A percentile compares a stretch with the other conserved stretches of the same genome.
These are phyloP conservation scores for Wickerhamomyces mucosus DNA, from an alignment of 805 yeast genomes.

Conservation along the genomic window DNA sequence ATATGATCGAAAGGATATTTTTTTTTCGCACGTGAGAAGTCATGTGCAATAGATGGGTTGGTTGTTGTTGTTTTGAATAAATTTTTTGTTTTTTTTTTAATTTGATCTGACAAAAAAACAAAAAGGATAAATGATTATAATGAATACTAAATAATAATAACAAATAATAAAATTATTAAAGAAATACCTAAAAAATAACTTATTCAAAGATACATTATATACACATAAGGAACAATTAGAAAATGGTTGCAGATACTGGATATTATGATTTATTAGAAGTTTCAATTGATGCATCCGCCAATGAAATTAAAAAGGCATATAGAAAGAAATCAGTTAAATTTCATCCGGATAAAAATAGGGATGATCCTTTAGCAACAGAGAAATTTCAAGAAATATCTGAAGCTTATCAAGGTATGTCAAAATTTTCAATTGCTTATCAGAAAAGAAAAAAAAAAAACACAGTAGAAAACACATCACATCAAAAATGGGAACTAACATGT, in stretches of 20 bases:
- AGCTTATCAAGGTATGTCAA: conserved; percentile 79
- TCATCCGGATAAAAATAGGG: conserved; percentile 70
- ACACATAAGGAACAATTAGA: not conserved
- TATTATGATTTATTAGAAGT: conserved; percentile 65
- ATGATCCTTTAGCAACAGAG: conserved; percentile 65
- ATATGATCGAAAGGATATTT: no score
- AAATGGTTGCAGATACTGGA: conserved; percentile 63
- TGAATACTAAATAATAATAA: no score
- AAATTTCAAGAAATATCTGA: conserved; percentile 54
- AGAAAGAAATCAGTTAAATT: conserved; percentile 56
- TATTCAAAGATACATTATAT: not conserved
- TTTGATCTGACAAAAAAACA: no score
- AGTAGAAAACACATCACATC: no score
- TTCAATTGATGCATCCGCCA: conserved; percentile 43
- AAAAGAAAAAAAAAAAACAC: no score
- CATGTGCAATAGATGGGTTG: no score
- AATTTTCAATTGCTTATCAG: no score
- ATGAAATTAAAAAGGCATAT: conserved; percentile 64
- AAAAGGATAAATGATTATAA: no score
- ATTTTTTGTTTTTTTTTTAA: no score
- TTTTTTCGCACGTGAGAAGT: no score
- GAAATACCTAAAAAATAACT: not conserved
- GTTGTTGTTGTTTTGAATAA: no score
- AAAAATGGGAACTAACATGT: no score
- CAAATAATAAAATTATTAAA: not conserved